Conservation (phyloP, 345 rosid species). For the Diplotaxis tenuifolia region DNA sequence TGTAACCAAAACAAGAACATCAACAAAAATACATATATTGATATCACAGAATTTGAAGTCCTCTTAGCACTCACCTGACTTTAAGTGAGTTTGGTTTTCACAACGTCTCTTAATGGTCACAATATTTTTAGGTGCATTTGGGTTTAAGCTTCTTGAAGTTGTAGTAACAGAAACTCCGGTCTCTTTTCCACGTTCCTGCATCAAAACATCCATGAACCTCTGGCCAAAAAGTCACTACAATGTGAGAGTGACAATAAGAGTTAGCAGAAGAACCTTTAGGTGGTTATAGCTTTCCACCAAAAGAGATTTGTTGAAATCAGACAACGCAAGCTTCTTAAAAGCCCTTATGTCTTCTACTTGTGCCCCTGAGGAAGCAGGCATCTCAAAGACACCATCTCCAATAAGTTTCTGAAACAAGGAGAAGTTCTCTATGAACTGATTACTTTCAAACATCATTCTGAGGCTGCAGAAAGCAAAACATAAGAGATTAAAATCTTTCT, state of each 20-base stretch:
- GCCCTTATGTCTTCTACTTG: slow-evolving; percentile 54
- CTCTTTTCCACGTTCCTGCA: slow-evolving; percentile 50
- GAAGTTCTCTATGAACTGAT: slow-evolving; percentile 76
- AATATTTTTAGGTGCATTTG: slow-evolving; percentile 35
- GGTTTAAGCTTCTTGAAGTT: slow-evolving; percentile 36
- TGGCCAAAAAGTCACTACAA: neutral
- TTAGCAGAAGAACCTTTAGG: slow-evolving; percentile 50
- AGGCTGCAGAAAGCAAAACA: slow-evolving; percentile 57
- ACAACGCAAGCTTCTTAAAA: slow-evolving; percentile 60
- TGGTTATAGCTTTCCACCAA: slow-evolving; percentile 61
- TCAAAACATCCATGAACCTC: slow-evolving; percentile 24
- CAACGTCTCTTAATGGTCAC: slow-evolving; percentile 46
- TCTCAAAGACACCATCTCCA: slow-evolving; percentile 75
- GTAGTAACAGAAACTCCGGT: slow-evolving; percentile 40
- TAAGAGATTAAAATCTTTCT: slow-evolving; percentile 4
- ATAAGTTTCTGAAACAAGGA: slow-evolving; percentile 67
- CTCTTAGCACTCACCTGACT: slow-evolving; percentile 52
- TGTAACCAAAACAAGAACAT: slow-evolving; percentile 32
- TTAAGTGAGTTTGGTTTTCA: slow-evolving; percentile 44
- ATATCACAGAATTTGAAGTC: neutral
- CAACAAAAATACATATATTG: slow-evolving; percentile 19
- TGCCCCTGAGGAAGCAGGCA: slow-evolving; percentile 45
- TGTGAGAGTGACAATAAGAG: slow-evolving; percentile 2
- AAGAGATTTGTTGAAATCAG: slow-evolving; percentile 50
- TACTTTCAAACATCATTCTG: slow-evolving; percentile 69